A percentile compares a stretch with the other conserved stretches of the same genome.
These are phyloP conservation scores for Bryoglossum gracile DNA, from an alignment of 495 filamentous ascomycete genomes.

Conservation along the genomic window DNA sequence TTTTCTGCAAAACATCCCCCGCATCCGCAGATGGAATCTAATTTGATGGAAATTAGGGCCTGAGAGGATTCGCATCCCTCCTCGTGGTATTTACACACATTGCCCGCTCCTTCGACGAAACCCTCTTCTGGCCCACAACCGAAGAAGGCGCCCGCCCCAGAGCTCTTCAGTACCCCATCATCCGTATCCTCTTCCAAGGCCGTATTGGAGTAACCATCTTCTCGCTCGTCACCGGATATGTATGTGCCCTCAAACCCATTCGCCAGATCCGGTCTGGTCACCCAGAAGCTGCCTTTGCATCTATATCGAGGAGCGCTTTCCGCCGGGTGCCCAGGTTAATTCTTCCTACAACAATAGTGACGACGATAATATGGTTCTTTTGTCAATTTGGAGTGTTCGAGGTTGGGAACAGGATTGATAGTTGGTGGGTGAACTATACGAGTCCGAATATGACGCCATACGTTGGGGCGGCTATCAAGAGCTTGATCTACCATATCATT, in stretches of 20 bases:
- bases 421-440: conserved; percentile 53
- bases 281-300: conserved; percentile 41
- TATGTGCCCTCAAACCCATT: conserved; percentile 59
- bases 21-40: not conserved
- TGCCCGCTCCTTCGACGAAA: conserved; percentile 50
- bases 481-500: conserved; percentile 42
- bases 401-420: conserved; percentile 47
- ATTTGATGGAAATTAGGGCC: conserved; percentile 36
- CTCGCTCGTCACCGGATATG: conserved; percentile 60
- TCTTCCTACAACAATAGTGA: conserved; percentile 51
- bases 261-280: conserved; percentile 51
- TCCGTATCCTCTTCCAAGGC: conserved; percentile 57
- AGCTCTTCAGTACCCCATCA: conserved; percentile 50
- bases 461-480: conserved; percentile 30
- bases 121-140: conserved; percentile 48
- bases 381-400: conserved; percentile 54
- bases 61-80: conserved; percentile 57
- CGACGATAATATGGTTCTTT: conserved; percentile 49
- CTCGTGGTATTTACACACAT: conserved; percentile 59
- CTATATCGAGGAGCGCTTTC: conserved; percentile 55
- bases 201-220: conserved; percentile 60
- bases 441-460: conserved; percentile 34
- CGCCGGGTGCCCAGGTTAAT: conserved; percentile 56
- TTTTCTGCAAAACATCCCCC: not conserved
- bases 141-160: conserved; percentile 39